These are phyloP conservation scores for Seminavis robusta DNA, from an alignment of 108 stramenopile species.

Conservation along the genomic window DNA sequence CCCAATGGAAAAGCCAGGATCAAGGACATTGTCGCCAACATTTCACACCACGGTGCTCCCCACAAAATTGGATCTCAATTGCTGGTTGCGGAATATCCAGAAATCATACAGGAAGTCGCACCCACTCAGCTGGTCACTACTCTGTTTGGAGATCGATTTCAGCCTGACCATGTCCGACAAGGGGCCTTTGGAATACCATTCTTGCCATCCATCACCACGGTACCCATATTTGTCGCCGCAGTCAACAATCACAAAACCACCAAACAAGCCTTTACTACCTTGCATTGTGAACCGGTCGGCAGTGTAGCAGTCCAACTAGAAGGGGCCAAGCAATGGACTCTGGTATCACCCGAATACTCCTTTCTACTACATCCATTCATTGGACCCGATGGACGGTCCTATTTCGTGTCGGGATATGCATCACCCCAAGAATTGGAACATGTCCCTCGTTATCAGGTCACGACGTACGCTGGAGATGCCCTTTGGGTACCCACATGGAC, in stretches of 20 bases:
- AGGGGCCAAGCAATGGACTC: constrained; percentile 67
- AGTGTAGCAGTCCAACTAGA: constrained; percentile 77
- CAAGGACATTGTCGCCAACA: constrained; percentile 32
- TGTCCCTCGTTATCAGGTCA: constrained; percentile 48
- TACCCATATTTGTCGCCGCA: constrained; percentile 66
- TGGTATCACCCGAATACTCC: constrained; percentile 58
- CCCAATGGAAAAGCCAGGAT: constrained; percentile 46
- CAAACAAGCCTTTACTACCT: constrained; percentile 45
- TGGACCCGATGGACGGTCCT: constrained; percentile 74
- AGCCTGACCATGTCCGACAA: constrained; percentile 27
- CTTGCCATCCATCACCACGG: constrained; percentile 52
- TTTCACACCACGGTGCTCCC: constrained; percentile 26
- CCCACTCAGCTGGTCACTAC: constrained; percentile 38
- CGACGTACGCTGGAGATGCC: constrained; percentile 63
- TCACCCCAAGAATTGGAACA: constrained; percentile 29
- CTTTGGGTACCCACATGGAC: constrained; percentile 87
- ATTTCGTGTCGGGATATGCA: too few relatives aligned
- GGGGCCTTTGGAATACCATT: constrained; percentile 10
- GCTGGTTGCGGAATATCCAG: constrained; percentile 49
- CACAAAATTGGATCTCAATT: constrained; percentile 82
- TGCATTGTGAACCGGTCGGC: constrained; percentile 85
- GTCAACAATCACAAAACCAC: background rate
- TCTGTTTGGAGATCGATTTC: constrained; percentile 70
- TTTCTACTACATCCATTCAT: constrained; percentile 46
- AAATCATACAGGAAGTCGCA: constrained; percentile 49